phyloP scores from a whole-genome alignment of 805 yeast species.

The Cyberlindnera nakhonratchasimensis region DNA sequence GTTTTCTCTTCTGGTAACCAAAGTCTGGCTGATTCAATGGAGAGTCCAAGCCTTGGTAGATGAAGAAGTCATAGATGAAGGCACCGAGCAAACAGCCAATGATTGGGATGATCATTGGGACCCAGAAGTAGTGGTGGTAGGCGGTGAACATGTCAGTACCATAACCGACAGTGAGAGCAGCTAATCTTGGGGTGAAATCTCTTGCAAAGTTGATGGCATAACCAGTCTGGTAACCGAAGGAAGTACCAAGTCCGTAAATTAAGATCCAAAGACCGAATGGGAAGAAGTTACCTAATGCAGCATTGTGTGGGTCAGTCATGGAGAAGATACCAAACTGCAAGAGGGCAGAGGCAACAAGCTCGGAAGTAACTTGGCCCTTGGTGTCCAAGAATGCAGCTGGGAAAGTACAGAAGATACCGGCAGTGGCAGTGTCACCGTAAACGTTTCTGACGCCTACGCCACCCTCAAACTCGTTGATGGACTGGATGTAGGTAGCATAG shows the following conservation, averaged over 20 bases:
- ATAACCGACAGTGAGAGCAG: conserved; percentile 46
- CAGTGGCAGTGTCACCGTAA: conserved; percentile 31
- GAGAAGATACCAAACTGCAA: conserved; percentile 47
- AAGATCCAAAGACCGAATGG: conserved; percentile 46
- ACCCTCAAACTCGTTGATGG: conserved; percentile 38
- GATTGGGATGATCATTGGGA: conserved; percentile 48
- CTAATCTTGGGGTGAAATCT: conserved; percentile 53
- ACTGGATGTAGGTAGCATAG: conserved; percentile 42
- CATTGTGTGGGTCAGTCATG: conserved; percentile 48
- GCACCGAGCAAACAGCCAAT: conserved; percentile 47
- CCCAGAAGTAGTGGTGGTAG: conserved; percentile 48
- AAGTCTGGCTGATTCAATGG: conserved; percentile 44
- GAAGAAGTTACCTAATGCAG: conserved; percentile 42
- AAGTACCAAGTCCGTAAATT: conserved; percentile 44
- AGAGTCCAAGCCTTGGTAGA: conserved; percentile 50
- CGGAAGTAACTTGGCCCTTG: conserved; percentile 45
- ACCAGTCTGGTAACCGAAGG: conserved; percentile 51
- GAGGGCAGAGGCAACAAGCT: conserved; percentile 42
- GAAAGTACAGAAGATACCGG: conserved; percentile 46
- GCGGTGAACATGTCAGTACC: conserved; percentile 37
- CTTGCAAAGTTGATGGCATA: conserved; percentile 53
- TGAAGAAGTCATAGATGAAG: conserved; percentile 47
- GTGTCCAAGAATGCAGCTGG: conserved; percentile 39
- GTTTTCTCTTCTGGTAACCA: conserved; percentile 21
- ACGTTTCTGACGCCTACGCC: conserved; percentile 29